Evolutionary conservation across 2,329 filamentous ascomycete species (phyloP).

Genomic region (Aureobasidium sp.): DNA sequence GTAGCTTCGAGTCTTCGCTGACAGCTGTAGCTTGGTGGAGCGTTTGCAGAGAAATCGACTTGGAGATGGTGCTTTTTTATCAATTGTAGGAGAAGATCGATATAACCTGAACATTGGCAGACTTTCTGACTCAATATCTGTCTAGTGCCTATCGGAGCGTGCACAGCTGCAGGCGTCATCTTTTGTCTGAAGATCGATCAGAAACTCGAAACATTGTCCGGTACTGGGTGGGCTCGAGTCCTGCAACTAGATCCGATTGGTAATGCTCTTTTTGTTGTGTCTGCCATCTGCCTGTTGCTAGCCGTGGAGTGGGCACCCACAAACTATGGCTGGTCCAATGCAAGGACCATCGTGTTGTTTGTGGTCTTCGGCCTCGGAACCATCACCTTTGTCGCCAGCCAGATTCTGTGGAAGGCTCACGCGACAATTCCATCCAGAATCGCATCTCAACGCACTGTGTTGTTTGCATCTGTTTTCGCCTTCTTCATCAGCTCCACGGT

Average conservation of each 20-base stretch:
- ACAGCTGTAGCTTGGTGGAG: slow-evolving; percentile 36
- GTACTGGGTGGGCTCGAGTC: background rate
- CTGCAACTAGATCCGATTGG: slow-evolving; percentile 28
- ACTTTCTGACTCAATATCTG: slow-evolving; percentile 35
- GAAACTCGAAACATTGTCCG: background rate
- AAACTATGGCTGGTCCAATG: slow-evolving; percentile 39
- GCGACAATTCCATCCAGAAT: slow-evolving; percentile 43
- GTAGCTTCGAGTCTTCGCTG: too few relatives aligned
- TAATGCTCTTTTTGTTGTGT: slow-evolving; percentile 40
- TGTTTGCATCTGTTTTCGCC: slow-evolving; percentile 33
- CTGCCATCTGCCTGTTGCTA: slow-evolving; percentile 41
- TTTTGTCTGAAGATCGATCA: background rate
- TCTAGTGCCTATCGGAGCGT: slow-evolving; percentile 40
- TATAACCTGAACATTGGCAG: too few relatives aligned
- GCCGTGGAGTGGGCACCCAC: slow-evolving; percentile 45
- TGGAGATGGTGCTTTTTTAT: slow-evolving; percentile 48
- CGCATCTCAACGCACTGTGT: slow-evolving; percentile 35
- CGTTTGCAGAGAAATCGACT: slow-evolving; percentile 32
- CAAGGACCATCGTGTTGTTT: slow-evolving; percentile 39
- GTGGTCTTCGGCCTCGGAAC: slow-evolving; percentile 28
- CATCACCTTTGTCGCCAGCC: slow-evolving; percentile 35
- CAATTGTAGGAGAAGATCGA: slow-evolving; percentile 37
- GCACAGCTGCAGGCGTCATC: slow-evolving; percentile 27
- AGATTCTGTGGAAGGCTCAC: slow-evolving; percentile 37
- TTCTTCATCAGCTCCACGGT: slow-evolving; percentile 36